Conservation (phyloP, 345 rosid genomes). For the Citrus maxima region DNA sequence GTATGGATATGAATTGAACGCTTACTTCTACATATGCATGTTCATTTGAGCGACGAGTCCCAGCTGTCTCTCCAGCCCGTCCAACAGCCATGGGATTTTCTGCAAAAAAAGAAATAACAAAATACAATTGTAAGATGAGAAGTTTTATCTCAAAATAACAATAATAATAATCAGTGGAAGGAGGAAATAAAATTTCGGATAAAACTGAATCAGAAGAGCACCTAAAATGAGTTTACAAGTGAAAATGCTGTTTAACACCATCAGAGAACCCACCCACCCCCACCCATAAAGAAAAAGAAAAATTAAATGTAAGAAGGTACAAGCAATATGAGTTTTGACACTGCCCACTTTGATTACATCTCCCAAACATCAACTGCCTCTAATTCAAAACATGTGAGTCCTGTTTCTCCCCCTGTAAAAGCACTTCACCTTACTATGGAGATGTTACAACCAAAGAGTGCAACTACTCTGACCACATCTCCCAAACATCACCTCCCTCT, state of each 20-base stretch:
- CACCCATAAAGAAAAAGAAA: neutral
- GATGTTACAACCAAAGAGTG: neutral
- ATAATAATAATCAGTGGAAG: too few relatives aligned
- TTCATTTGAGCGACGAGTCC: conserved; percentile 23
- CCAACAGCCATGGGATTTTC: conserved; percentile 38
- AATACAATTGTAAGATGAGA: neutral
- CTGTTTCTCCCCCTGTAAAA: neutral
- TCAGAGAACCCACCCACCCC: neutral
- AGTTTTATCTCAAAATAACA: too few relatives aligned
- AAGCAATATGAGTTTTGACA: neutral
- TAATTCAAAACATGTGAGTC: neutral
- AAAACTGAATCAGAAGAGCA: neutral
- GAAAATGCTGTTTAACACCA: neutral
- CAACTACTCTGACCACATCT: neutral
- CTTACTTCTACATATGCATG: conserved; percentile 42
- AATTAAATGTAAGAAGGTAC: neutral
- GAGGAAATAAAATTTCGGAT: neutral
- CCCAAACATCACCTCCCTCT: neutral
- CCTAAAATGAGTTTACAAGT: neutral
- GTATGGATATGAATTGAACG: conserved; percentile 2
- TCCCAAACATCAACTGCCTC: neutral
- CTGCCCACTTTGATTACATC: neutral
- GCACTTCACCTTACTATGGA: neutral
- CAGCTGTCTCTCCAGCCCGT: conserved; percentile 3
- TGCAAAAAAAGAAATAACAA: conserved; percentile 23